Evolutionary conservation across 176 grass and related monocot species (phyloP).

Genomic region (Aegilops longissima): DNA sequence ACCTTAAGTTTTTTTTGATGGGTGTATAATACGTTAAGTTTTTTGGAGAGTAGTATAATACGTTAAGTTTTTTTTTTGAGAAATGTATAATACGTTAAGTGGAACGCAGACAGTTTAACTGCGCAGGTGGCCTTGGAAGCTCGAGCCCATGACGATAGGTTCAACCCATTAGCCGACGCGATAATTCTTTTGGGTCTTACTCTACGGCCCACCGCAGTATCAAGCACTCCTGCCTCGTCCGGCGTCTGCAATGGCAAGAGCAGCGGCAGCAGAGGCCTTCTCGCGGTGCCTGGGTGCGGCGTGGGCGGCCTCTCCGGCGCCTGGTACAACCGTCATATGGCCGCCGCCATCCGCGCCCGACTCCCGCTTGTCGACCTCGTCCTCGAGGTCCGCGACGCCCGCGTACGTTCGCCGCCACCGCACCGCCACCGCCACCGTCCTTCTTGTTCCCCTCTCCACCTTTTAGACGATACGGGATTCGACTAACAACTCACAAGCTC

Average conservation of each 20-base stretch:
- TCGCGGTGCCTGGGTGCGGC: constrained; percentile 41
- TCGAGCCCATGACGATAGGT: neutral
- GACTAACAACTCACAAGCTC: neutral
- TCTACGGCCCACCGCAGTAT: neutral
- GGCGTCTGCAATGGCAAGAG: constrained; percentile 12
- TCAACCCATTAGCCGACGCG: neutral
- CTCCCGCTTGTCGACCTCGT: constrained; percentile 68
- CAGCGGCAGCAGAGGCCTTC: constrained; percentile 28
- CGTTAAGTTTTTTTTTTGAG: too few species aligned
- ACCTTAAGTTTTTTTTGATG: too few species aligned
- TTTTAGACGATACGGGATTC: neutral
- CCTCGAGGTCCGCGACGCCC: constrained; percentile 68
- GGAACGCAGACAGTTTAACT: too few species aligned
- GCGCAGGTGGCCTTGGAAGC: too few species aligned
- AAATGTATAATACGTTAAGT: too few species aligned
- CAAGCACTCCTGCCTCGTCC: neutral
- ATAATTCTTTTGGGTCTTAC: neutral
- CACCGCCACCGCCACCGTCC: neutral
- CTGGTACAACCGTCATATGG: constrained; percentile 61
- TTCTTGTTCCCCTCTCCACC: neutral
- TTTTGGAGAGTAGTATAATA: too few species aligned
- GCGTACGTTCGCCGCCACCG: constrained; percentile 17
- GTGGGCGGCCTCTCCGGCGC: constrained; percentile 38
- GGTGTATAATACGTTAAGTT: too few species aligned
- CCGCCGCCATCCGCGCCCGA: constrained; percentile 47